These are phyloP conservation scores for Gastrolobium villosum DNA, from an alignment of 306 rosid species.

Conservation along the genomic window DNA sequence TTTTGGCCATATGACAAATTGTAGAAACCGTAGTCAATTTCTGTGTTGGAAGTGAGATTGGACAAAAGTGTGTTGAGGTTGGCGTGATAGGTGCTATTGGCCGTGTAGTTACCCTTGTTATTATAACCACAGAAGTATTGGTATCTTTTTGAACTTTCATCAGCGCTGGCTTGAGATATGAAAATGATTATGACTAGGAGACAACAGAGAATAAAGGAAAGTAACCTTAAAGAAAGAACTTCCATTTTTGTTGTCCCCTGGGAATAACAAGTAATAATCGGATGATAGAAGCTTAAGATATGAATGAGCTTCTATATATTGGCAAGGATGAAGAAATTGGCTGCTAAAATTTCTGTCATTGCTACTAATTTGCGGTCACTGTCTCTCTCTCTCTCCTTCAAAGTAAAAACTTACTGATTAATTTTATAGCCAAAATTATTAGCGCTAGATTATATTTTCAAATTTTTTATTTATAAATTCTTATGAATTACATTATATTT, in stretches of 20 bases:
- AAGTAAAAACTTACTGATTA: no score
- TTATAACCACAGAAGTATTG: background rate
- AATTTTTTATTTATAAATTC: no score
- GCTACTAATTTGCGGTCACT: no score
- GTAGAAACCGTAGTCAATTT: slow-evolving; percentile 46
- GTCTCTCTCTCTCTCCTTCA: no score
- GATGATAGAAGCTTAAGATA: background rate
- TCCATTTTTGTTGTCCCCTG: background rate
- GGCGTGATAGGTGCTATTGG: slow-evolving; percentile 42
- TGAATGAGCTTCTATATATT: background rate
- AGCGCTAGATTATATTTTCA: no score
- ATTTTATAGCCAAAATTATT: no score
- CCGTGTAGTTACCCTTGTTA: slow-evolving; percentile 52
- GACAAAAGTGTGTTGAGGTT: slow-evolving; percentile 53
- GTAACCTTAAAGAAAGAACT: slow-evolving; percentile 11
- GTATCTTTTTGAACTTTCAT: no score
- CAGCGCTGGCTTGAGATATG: no score
- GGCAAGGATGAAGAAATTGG: background rate
- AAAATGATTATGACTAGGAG: no score
- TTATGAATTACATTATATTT: no score
- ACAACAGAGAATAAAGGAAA: background rate
- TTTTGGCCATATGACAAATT: slow-evolving; percentile 37
- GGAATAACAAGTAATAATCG: background rate
- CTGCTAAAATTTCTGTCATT: background rate
- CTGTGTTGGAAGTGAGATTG: slow-evolving; percentile 35